These are phyloP conservation scores for Vachellia collinsii DNA, from an alignment of 306 rosid species.

Conservation along the genomic window DNA sequence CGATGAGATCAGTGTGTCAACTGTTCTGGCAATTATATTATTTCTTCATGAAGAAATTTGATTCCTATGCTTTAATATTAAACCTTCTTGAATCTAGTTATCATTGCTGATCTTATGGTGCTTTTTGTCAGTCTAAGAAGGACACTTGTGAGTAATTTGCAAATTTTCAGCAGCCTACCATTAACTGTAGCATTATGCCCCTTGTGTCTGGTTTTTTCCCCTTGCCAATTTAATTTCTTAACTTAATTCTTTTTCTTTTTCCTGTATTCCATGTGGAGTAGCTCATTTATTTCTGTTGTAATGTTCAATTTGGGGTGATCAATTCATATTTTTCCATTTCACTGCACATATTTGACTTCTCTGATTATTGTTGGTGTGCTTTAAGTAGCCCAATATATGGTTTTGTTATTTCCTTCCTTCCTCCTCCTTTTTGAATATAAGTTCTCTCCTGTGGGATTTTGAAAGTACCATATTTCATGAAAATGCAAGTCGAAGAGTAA, in stretches of 20 bases:
- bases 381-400: no score
- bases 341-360: neutral
- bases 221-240: neutral
- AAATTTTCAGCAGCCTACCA: neutral
- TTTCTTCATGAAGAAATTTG: slow-evolving; percentile 23
- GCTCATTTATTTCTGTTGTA: neutral
- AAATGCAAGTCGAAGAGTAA: neutral
- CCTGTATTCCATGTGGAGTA: neutral
- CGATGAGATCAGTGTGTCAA: neutral
- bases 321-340: neutral
- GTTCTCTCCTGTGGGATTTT: neutral
- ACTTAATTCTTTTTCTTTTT: no score
- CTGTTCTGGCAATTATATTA: slow-evolving; percentile 19
- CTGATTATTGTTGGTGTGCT: neutral
- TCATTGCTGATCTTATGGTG: slow-evolving; percentile 20
- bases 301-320: neutral
- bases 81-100: slow-evolving; percentile 9
- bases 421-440: no score
- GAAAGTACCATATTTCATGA: neutral
- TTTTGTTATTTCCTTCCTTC: neutral
- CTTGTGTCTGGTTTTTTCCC: neutral
- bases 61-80: slow-evolving; percentile 18
- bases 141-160: neutral
- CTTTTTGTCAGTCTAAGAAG: neutral
- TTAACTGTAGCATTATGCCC: slow-evolving; percentile 11